phyloP scores from a whole-genome alignment of 805 yeast genomes.

The Saccharomycopsis capsularis region DNA sequence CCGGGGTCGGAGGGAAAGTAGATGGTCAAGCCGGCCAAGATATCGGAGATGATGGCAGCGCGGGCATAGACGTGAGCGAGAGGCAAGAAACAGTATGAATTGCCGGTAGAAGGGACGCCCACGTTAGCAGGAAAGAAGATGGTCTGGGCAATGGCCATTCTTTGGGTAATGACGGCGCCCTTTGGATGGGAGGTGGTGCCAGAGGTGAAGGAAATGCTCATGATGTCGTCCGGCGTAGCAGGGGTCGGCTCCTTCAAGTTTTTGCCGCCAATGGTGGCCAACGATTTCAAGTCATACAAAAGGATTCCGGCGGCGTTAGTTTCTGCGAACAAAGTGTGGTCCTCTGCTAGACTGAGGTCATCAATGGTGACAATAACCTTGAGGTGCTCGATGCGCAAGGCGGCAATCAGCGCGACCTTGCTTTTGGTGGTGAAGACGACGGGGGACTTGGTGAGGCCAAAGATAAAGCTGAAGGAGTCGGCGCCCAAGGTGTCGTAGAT shows the following conservation, averaged over 20 bases:
- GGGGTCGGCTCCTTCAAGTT: background rate
- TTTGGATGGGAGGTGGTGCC: constrained; percentile 49
- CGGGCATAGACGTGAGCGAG: constrained; percentile 7
- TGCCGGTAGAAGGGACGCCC: constrained; percentile 17
- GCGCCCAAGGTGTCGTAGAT: background rate
- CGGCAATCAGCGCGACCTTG: background rate
- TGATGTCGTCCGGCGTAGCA: background rate
- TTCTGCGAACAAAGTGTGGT: background rate
- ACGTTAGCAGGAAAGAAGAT: constrained; percentile 17
- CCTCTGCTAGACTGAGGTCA: constrained; percentile 2
- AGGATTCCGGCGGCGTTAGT: background rate
- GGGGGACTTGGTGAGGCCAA: background rate
- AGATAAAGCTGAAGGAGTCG: background rate
- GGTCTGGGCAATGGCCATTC: background rate
- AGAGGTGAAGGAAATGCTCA: constrained; percentile 6
- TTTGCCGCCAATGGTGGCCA: background rate
- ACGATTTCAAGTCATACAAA: background rate
- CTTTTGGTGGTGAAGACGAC: background rate
- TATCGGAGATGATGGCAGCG: constrained; percentile 24
- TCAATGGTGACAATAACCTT: constrained; percentile 2
- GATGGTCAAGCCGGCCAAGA: background rate
- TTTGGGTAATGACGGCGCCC: constrained; percentile 55
- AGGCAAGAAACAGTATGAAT: constrained; percentile 1
- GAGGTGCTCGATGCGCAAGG: background rate
- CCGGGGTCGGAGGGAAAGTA: constrained; percentile 4